Evolutionary conservation across 2,329 filamentous ascomycete species (phyloP).

Genomic region (Incumbomyces delicatus): DNA sequence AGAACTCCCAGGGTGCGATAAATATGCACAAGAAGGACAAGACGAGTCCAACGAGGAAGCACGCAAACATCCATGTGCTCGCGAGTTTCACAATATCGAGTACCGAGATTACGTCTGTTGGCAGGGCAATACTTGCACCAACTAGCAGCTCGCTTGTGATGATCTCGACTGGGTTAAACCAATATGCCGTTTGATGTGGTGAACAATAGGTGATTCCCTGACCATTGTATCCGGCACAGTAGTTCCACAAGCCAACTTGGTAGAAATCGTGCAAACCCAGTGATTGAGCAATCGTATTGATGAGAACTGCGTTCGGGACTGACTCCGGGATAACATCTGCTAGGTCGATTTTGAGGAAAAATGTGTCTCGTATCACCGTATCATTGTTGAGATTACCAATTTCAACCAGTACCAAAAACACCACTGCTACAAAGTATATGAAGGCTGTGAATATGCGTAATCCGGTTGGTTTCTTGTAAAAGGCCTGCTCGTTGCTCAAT

Average conservation of each 20-base stretch:
- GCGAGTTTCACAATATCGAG: slow-evolving; percentile 64
- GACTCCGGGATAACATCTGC: slow-evolving; percentile 67
- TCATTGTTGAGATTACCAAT: slow-evolving; percentile 63
- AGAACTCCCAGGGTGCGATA: slow-evolving; percentile 44
- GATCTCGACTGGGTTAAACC: slow-evolving; percentile 84
- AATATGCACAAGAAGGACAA: slow-evolving; percentile 66
- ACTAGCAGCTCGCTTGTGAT: slow-evolving; percentile 68
- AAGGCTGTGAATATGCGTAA: slow-evolving; percentile 57
- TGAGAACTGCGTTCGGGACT: slow-evolving; percentile 61
- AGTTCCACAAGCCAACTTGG: slow-evolving; percentile 83
- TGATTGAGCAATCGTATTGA: slow-evolving; percentile 79
- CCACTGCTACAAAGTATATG: slow-evolving; percentile 62
- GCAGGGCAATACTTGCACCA: slow-evolving; percentile 74
- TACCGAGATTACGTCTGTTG: slow-evolving; percentile 61
- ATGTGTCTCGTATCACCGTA: slow-evolving; percentile 57
- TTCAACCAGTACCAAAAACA: slow-evolving; percentile 73
- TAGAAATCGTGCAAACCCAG: slow-evolving; percentile 91
- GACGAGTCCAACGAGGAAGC: slow-evolving; percentile 64
- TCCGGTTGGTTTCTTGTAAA: slow-evolving; percentile 24
- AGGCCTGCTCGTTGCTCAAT: slow-evolving; percentile 5
- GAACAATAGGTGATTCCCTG: slow-evolving; percentile 71
- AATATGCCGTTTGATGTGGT: slow-evolving; percentile 60
- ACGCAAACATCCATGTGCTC: slow-evolving; percentile 79
- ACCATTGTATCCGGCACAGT: slow-evolving; percentile 73
- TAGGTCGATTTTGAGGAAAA: slow-evolving; percentile 77